phyloP scores from a whole-genome alignment of 345 rosid species.

The Rhizophora apiculata region DNA sequence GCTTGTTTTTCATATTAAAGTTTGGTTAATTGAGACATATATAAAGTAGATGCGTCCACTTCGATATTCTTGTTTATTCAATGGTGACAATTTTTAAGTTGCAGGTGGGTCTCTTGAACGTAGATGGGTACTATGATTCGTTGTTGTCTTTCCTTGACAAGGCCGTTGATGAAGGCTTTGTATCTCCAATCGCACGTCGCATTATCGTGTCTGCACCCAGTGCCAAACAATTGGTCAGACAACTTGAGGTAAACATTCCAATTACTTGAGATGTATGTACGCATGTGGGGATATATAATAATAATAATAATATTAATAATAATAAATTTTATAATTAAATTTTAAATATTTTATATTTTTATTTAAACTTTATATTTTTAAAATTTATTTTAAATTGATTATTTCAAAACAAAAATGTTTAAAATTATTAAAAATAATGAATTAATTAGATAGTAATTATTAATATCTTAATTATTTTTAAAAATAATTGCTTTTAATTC shows the following conservation, averaged over 20 bases:
- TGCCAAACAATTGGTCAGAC: slow-evolving; percentile 72
- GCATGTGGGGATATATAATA: too few relatives aligned
- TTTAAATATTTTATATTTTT: too few relatives aligned
- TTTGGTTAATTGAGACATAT: background rate
- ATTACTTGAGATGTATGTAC: background rate
- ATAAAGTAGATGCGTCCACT: background rate
- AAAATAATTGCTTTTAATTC: too few relatives aligned
- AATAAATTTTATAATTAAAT: too few relatives aligned
- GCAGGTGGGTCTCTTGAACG: slow-evolving; percentile 94
- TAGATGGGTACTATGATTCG: slow-evolving; percentile 88
- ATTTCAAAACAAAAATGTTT: too few relatives aligned
- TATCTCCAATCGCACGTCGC: slow-evolving; percentile 77
- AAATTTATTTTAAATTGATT: too few relatives aligned
- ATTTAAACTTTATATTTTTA: too few relatives aligned
- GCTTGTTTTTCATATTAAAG: background rate
- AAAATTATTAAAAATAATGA: too few relatives aligned
- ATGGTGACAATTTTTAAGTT: background rate
- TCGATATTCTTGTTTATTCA: background rate
- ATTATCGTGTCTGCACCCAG: slow-evolving; percentile 85
- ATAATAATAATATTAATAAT: too few relatives aligned
- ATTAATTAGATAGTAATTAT: too few relatives aligned
- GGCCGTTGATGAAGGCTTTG: slow-evolving; percentile 95
- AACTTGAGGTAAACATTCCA: slow-evolving; percentile 58
- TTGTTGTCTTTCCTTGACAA: slow-evolving; percentile 76
- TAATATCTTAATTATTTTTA: too few relatives aligned